Base-by-base conservation (phyloP, 23 red algal genomes). In the Cyanidium caldarium region DNA sequence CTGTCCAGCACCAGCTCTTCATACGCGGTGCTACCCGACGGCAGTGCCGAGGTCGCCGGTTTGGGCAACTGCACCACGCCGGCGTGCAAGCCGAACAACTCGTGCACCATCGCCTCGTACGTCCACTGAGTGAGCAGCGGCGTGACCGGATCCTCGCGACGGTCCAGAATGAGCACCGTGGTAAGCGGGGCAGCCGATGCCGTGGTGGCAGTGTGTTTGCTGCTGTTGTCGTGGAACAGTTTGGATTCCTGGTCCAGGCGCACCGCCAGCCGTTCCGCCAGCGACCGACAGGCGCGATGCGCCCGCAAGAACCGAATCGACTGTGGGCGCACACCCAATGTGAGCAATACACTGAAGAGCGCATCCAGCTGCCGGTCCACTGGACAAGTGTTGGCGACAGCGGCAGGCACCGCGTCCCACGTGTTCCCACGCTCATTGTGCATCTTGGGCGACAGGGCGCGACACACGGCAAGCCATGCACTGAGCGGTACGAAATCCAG, bases 101-200 rank as follows among this genome's bases (percentile, higher is more conserved):
- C 83, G 66, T 98, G 92, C 23, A 86, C 68, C 92, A 98, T 98
- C 3, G 92, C 83, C 35, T 98, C 84, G 43, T 98, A 98, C 7
- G 92, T 98, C 92, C 92, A 98, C 77, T 88, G 92, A 45, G 80
- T 98, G 13, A 98, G 72, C n/a, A 98, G 69, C 34, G 92, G 92
- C 3, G 92, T 98, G 15, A 98, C 76, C 0, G 92, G 92, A 65
- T 98, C 92, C 73, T 98, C 84, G 19, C 73, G 44, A 0, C 92
- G 79, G 57, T 98, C 92, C 37, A 98, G 34, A 38, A 98, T 73
- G 14, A 98, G 39, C 19, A 87, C 43, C n/a, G 88, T 34, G 15
- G 79, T 65, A n/a, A 31, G 45, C 2, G 30, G 37, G 16, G 5
- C 40, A 5, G 40, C 5, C 40, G 16, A 42, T 42, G 40, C 40